These are phyloP conservation scores for Boletellus sp. DNA, from an alignment of 768 basidiomycete species.

Conservation along the genomic window DNA sequence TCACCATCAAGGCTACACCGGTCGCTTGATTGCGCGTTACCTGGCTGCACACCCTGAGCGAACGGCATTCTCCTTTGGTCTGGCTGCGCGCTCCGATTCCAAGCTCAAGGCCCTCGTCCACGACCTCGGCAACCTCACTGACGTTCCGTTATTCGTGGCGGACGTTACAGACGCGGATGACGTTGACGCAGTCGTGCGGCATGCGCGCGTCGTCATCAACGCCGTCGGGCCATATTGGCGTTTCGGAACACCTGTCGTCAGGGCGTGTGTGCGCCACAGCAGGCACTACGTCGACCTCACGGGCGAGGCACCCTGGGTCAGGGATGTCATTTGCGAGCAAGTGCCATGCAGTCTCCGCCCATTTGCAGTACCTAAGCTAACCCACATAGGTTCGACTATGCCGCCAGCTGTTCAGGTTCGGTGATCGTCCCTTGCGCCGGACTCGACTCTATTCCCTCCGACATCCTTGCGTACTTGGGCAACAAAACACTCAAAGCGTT, in stretches of 20 bases:
- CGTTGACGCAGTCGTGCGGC: slow-evolving; percentile 55
- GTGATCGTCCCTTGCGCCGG: slow-evolving; percentile 80
- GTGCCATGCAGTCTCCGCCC: slow-evolving; percentile 23
- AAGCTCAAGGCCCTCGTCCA: slow-evolving; percentile 55
- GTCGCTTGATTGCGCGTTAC: slow-evolving; percentile 64
- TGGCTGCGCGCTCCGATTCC: slow-evolving; percentile 64
- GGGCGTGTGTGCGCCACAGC: slow-evolving; percentile 69
- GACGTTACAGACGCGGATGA: slow-evolving; percentile 55
- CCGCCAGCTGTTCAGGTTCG: slow-evolving; percentile 64
- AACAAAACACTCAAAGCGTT: slow-evolving; percentile 61
- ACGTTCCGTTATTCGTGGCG: slow-evolving; percentile 47
- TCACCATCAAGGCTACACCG: slow-evolving; percentile 54
- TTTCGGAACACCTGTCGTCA: slow-evolving; percentile 75
- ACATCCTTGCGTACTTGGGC: slow-evolving; percentile 63
- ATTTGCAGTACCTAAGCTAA: slow-evolving; percentile 8
- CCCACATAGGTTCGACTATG: slow-evolving; percentile 58
- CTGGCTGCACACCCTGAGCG: slow-evolving; percentile 61
- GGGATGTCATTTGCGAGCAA: slow-evolving; percentile 56
- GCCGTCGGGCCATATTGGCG: slow-evolving; percentile 71
- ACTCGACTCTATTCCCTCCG: slow-evolving; percentile 75
- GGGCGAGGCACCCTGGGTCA: slow-evolving; percentile 68
- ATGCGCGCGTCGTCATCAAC: slow-evolving; percentile 68
- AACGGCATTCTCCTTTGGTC: slow-evolving; percentile 56
- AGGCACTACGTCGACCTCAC: slow-evolving; percentile 86
- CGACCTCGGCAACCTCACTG: slow-evolving; percentile 40